These are phyloP conservation scores for Orbilia javanica DNA, from an alignment of 2,329 filamentous ascomycete genomes.

Conservation along the genomic window DNA sequence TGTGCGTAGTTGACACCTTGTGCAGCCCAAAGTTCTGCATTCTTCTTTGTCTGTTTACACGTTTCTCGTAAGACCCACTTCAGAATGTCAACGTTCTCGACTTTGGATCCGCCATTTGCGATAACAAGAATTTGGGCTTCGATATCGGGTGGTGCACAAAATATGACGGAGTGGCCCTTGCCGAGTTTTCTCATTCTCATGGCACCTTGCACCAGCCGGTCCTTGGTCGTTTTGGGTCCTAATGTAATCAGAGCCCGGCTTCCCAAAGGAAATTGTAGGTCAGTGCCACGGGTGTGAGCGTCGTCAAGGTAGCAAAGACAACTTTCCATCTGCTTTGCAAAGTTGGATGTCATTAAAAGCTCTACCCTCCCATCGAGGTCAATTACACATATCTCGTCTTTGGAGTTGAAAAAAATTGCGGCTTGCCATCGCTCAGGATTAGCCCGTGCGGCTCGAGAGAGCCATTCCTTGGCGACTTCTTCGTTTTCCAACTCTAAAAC, in stretches of 20 bases:
- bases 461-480: slow-evolving; percentile 71
- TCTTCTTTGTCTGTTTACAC: slow-evolving; percentile 67
- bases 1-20: slow-evolving; percentile 71
- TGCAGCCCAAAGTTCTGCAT: slow-evolving; percentile 72
- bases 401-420: slow-evolving; percentile 72
- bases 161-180: slow-evolving; percentile 74
- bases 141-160: slow-evolving; percentile 70
- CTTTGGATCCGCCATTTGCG: slow-evolving; percentile 1
- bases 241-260: slow-evolving; percentile 78
- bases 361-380: slow-evolving; percentile 68
- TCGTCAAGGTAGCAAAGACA: slow-evolving; percentile 80
- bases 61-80: slow-evolving; percentile 74
- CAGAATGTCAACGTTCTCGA: slow-evolving; percentile 72
- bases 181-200: slow-evolving; percentile 79
- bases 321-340: slow-evolving; percentile 69
- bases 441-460: slow-evolving; percentile 63
- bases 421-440: slow-evolving; percentile 62
- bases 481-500: slow-evolving; percentile 75
- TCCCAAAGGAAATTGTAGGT: slow-evolving; percentile 72
- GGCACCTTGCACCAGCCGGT: slow-evolving; percentile 77
- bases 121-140: slow-evolving; percentile 68
- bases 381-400: slow-evolving; percentile 71
- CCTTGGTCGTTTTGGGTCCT: slow-evolving; percentile 76
- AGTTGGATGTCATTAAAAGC: slow-evolving; percentile 72
- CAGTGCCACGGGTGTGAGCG: slow-evolving; percentile 77